These are phyloP conservation scores for Arabidopsis suecica DNA, from an alignment of 345 rosid genomes.

Conservation along the genomic window DNA sequence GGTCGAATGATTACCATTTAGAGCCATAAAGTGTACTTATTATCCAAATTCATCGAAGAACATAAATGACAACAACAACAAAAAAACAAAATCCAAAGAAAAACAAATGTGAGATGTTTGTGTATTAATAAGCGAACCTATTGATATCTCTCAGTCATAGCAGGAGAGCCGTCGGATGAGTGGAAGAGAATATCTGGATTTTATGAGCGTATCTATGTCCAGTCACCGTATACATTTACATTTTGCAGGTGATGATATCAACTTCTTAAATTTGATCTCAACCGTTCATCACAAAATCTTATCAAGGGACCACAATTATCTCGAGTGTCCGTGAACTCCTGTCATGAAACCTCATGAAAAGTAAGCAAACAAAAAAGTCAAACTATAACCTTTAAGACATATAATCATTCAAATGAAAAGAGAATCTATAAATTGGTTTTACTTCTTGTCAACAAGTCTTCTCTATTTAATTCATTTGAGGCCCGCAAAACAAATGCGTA, in stretches of 20 bases:
- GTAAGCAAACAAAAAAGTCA: slow-evolving; percentile 12
- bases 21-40: background rate
- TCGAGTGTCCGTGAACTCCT: slow-evolving; percentile 41
- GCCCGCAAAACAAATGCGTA: slow-evolving; percentile 2
- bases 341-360: slow-evolving; percentile 7
- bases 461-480: slow-evolving; percentile 1
- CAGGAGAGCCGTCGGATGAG: slow-evolving; percentile 33
- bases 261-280: slow-evolving; percentile 23
- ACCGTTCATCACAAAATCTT: slow-evolving; percentile 34
- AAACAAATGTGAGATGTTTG: slow-evolving; percentile 30
- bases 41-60: slow-evolving; percentile 19
- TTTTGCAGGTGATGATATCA: slow-evolving; percentile 32
- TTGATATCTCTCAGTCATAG: slow-evolving; percentile 19
- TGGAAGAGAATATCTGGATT: slow-evolving; percentile 20
- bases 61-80: background rate
- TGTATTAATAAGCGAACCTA: background rate
- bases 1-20: slow-evolving; percentile 7
- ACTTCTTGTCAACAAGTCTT: background rate
- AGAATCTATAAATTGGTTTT: background rate
- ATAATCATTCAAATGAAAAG: slow-evolving; percentile 12
- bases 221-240: slow-evolving; percentile 32
- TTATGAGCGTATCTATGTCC: slow-evolving; percentile 34
- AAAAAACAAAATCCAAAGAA: background rate
- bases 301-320: slow-evolving; percentile 36
- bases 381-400: slow-evolving; percentile 5